Percentiles rank a stretch among this genome's conserved stretches.
These are phyloP conservation scores for Graphiopsis chlorocephala DNA, from an alignment of 2,329 filamentous ascomycete genomes.

Conservation along the genomic window DNA sequence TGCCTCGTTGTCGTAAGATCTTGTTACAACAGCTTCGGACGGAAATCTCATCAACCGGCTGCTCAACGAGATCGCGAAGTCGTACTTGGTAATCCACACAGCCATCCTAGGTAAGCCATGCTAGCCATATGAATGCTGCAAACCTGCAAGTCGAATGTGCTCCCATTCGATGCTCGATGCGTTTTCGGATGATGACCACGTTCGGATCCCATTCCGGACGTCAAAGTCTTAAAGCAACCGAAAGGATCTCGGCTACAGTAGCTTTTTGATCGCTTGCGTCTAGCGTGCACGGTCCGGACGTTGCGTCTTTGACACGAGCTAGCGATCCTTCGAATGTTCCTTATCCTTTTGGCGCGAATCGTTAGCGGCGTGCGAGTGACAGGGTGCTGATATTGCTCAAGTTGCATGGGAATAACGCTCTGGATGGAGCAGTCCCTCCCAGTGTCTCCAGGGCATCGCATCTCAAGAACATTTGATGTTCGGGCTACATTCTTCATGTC, in stretches of 20 bases:
- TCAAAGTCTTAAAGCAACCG: not conserved
- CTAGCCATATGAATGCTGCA: not conserved
- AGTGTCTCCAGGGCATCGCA: not conserved
- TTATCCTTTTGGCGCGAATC: not conserved
- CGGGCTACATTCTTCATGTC: not conserved
- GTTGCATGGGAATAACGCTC: not conserved
- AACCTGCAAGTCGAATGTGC: not conserved
- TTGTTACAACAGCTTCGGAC: not conserved
- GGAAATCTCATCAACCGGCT: not conserved
- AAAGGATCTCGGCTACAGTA: not conserved
- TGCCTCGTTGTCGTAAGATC: not conserved
- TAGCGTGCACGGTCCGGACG: not conserved
- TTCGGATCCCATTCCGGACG: not conserved
- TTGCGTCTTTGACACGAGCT: not conserved
- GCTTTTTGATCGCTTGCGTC: not conserved
- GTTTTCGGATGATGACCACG: not conserved
- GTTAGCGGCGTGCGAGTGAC: no score
- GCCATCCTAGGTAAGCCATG: not conserved
- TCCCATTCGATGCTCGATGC: not conserved
- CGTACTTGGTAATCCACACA: not conserved
- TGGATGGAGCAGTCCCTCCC: not conserved
- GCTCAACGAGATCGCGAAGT: not conserved
- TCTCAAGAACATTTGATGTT: not conserved
- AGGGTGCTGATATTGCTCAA: not conserved
- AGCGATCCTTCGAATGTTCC: not conserved